Base-by-base conservation (phyloP, 768 basidiomycete genomes). In the Pulveroboletus sp. region DNA sequence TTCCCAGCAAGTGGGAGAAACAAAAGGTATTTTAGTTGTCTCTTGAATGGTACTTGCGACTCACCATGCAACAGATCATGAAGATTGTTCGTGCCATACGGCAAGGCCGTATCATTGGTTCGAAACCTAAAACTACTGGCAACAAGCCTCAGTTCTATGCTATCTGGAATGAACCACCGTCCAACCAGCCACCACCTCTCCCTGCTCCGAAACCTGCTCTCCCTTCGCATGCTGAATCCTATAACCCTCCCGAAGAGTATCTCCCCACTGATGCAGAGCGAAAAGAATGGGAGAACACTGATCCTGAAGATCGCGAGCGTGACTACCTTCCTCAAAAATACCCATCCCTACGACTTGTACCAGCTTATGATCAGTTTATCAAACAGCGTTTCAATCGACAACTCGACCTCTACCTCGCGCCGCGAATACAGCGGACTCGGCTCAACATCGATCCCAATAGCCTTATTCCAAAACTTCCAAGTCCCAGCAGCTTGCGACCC, bases 1-100 rank as follows among this genome's bases (percentile, higher is more conserved):
- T 97, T 11, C 92, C 94, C 13, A 95, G 92, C 71, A 98, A 94
- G 74, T 99, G 96, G 96, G 96, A 98, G 72, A 97, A 96, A 71
- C 85, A 96, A 78, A 99, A 99, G 82, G 94, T 92, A 61, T 47
- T 65, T 33, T 15, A 13, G 32, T 39, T 15, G 31, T 42, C 24
- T 30, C 9, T 3, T 30, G 32, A 17, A 38, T 26, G 33, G 10
- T 32, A 44, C 35, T 37, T 46, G n/a, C 24, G 49, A 41, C 44
- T 59, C 39, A 48, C 28, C 30, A 8, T 31, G n/a, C 7, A 18
- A 30, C 57, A 96, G 94, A 83, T 99, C 57, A 94, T 99, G 92
- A 99, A 98, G 80, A 97, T 98, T 54, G 94, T 99, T 54, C 93
- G 94, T 41, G 95, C 95, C 5, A 98, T 99, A 62, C 84, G 96